Evolutionary conservation across 2,329 filamentous ascomycete genomes (phyloP).

Genomic region (Cercospora sesami): DNA sequence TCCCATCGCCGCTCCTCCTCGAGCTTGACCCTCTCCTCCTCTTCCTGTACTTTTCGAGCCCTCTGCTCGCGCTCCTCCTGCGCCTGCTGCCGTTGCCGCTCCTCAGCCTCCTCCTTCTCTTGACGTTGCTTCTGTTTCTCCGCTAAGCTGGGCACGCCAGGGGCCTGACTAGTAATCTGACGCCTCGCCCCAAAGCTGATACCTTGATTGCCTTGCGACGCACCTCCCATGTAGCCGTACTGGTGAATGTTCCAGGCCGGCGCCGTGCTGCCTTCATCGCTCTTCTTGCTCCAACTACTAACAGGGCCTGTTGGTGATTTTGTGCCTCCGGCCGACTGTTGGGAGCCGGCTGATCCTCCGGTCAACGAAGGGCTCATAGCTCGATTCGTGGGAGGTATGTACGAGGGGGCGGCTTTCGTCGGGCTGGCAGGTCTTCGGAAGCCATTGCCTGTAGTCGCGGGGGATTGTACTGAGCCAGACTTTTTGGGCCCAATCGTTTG

Average conservation of each 20-base stretch:
- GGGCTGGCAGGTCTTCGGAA: constrained; percentile 30
- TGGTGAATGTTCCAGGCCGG: constrained; percentile 99
- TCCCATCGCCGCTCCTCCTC: constrained; percentile 69
- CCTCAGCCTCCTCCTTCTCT: constrained; percentile 58
- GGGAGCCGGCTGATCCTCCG: constrained; percentile 60
- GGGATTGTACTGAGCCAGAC: constrained; percentile 46
- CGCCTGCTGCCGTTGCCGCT: constrained; percentile 48
- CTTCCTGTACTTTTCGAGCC: constrained; percentile 53
- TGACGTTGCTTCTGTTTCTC: constrained; percentile 75
- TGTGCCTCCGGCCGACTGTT: constrained; percentile 37
- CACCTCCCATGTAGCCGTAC: constrained; percentile 97
- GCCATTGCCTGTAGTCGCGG: constrained; percentile 26
- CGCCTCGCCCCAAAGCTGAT: constrained; percentile 87
- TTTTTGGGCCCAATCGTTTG: constrained; percentile 72
- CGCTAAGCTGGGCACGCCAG: constrained; percentile 74
- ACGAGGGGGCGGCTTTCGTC: constrained; percentile 33
- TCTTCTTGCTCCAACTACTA: constrained; percentile 87
- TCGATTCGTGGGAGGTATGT: constrained; percentile 33
- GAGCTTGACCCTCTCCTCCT: constrained; percentile 61
- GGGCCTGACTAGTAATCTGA: constrained; percentile 84
- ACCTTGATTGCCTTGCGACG: constrained; percentile 91
- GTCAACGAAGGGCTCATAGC: constrained; percentile 51
- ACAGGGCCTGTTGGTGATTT: constrained; percentile 56
- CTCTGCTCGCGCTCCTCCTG: constrained; percentile 56
- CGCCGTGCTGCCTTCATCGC: constrained; percentile 74